Conservation (phyloP, 306 rosid species). For the Prunus salicina region DNA sequence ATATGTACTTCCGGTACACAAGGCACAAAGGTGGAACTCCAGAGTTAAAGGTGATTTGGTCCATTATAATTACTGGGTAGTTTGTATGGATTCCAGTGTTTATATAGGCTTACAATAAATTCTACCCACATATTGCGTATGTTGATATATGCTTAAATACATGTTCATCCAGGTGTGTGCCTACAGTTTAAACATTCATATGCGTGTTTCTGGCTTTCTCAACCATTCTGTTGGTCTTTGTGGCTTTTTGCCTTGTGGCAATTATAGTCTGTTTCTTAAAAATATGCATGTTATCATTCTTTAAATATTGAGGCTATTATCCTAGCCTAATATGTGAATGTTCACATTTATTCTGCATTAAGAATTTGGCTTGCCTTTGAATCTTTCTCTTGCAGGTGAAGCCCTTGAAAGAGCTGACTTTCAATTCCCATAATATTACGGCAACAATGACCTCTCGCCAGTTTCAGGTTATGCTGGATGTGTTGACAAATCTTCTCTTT, state of each 20-base stretch:
- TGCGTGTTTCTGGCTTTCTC: background rate
- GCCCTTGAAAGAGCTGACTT: slow-evolving; percentile 89
- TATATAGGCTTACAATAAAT: background rate
- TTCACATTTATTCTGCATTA: background rate
- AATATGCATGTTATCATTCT: background rate
- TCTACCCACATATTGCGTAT: background rate
- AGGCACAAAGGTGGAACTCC: slow-evolving; percentile 99
- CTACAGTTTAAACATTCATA: background rate
- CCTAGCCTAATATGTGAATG: background rate
- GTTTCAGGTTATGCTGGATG: slow-evolving; percentile 95
- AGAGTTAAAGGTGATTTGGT: slow-evolving; percentile 62
- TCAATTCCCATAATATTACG: slow-evolving; percentile 79
- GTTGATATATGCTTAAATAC: background rate
- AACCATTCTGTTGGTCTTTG: no score
- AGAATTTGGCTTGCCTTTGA: slow-evolving; percentile 3
- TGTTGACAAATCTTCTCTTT: slow-evolving; percentile 90
- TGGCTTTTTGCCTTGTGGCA: no score
- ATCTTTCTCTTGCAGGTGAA: slow-evolving; percentile 71
- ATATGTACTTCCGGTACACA: slow-evolving; percentile 93
- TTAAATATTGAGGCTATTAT: background rate
- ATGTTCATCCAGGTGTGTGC: background rate
- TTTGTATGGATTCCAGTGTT: background rate
- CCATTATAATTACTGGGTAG: background rate
- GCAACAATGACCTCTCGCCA: slow-evolving; percentile 99
- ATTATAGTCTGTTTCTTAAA: no score